A percentile compares a stretch with the other conserved stretches of the same genome.
These are phyloP conservation scores for Saccharum hybrid DNA, from an alignment of 202 grass and related monocot species.

Conservation along the genomic window DNA sequence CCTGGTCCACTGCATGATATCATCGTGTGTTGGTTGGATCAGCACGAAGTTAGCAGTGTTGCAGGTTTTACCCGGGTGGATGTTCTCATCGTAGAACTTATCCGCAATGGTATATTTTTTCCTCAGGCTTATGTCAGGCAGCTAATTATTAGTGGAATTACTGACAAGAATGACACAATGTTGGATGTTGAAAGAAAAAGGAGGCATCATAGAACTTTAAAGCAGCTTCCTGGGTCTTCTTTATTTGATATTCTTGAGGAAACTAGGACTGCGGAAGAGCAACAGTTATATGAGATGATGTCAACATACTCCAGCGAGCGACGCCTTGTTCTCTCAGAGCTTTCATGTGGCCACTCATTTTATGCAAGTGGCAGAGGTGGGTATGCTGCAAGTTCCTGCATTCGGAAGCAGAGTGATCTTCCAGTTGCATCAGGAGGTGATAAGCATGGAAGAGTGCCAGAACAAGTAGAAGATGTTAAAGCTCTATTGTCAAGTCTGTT, in stretches of 20 bases:
- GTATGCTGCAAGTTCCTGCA: slow-evolving; percentile 44
- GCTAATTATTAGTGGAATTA: slow-evolving; percentile 92
- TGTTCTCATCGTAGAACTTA: slow-evolving; percentile 80
- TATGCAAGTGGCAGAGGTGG: slow-evolving; percentile 52
- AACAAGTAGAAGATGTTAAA: slow-evolving; percentile 75
- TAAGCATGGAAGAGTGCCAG: slow-evolving; percentile 59
- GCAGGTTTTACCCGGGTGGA: slow-evolving; percentile 75
- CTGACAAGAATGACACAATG: slow-evolving; percentile 67
- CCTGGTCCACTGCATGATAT: slow-evolving; percentile 97
- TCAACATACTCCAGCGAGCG: slow-evolving; percentile 87
- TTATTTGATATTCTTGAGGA: slow-evolving; percentile 88
- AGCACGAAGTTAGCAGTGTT: slow-evolving; percentile 81
- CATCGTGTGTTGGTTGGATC: slow-evolving; percentile 97
- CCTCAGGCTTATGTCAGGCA: slow-evolving; percentile 97
- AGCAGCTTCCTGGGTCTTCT: slow-evolving; percentile 81
- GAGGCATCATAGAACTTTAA: slow-evolving; percentile 85
- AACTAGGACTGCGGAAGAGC: slow-evolving; percentile 57
- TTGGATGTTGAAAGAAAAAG: slow-evolving; percentile 79
- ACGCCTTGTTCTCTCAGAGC: slow-evolving; percentile 76
- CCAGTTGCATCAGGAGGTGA: slow-evolving; percentile 51
- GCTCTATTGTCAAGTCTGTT: slow-evolving; percentile 70
- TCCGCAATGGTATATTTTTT: slow-evolving; percentile 84
- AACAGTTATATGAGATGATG: slow-evolving; percentile 65
- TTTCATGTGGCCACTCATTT: slow-evolving; percentile 55
- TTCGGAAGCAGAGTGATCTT: slow-evolving; percentile 57